phyloP scores from a whole-genome alignment of 2,329 filamentous ascomycete species.

The Ilyonectria robusta region DNA sequence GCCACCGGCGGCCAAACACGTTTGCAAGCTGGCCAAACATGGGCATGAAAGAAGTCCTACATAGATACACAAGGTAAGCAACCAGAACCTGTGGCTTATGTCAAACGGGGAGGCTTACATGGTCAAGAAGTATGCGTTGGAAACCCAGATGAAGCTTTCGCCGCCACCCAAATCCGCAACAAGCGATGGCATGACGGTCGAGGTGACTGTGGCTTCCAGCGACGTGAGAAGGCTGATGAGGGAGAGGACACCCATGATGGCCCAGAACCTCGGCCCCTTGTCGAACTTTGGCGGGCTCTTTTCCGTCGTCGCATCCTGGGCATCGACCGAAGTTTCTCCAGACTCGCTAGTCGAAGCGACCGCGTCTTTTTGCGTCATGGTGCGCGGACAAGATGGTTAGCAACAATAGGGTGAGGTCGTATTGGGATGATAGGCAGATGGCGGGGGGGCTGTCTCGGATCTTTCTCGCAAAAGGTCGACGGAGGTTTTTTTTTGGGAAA shows the following conservation, averaged over 20 bases:
- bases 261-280: constrained; percentile 38
- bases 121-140: constrained; percentile 46
- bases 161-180: constrained; percentile 40
- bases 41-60: constrained; percentile 57
- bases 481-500: too few relatives aligned
- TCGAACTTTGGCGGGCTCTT: neutral
- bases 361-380: too few relatives aligned
- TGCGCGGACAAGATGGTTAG: too few relatives aligned
- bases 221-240: constrained; percentile 38
- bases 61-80: neutral
- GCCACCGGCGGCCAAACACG: constrained; percentile 61
- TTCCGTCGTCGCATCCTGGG: too few relatives aligned
- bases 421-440: too few relatives aligned
- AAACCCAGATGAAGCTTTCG: constrained; percentile 47
- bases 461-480: too few relatives aligned
- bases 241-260: constrained; percentile 42
- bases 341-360: too few relatives aligned
- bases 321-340: too few relatives aligned
- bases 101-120: constrained; percentile 19
- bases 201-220: constrained; percentile 43
- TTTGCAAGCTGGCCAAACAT: constrained; percentile 65
- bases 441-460: too few relatives aligned
- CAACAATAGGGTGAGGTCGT: too few relatives aligned
- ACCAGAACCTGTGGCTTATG: neutral
- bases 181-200: constrained; percentile 45